A percentile compares a stretch with the other conserved stretches of the same genome.
Evolutionary conservation across 306 rosid species (phyloP).

Genomic region (Biancaea sappan): DNA sequence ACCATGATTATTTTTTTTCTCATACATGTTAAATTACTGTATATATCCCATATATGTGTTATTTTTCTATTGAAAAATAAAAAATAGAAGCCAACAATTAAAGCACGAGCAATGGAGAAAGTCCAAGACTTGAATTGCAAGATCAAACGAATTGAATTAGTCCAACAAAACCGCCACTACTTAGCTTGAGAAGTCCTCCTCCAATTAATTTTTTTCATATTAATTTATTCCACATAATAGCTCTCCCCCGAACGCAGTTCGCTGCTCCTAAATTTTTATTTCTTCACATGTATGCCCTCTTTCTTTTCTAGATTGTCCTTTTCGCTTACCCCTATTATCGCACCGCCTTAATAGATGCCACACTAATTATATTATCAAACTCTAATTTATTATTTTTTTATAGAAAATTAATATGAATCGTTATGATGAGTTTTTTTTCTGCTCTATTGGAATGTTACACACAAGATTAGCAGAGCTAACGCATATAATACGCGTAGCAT

Average conservation of each 20-base stretch:
- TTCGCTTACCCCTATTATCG: too few species aligned
- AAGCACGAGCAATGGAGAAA: background rate
- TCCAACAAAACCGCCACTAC: slow-evolving; percentile 24
- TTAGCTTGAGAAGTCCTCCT: background rate
- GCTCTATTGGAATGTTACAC: background rate
- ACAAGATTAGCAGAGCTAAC: background rate
- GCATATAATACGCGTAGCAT: background rate
- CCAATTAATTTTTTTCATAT: background rate
- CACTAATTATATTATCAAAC: too few species aligned
- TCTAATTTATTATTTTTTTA: background rate
- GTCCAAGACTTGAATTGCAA: slow-evolving; percentile 1
- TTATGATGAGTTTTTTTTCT: background rate
- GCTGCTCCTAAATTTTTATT: too few species aligned
- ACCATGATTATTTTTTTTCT: too few species aligned
- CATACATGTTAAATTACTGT: too few species aligned
- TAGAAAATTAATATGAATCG: background rate
- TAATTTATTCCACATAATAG: background rate
- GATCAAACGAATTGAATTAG: slow-evolving; percentile 4
- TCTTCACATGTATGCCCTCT: too few species aligned
- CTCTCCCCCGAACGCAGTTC: background rate
- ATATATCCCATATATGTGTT: too few species aligned
- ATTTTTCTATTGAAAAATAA: too few species aligned
- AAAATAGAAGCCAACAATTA: too few species aligned
- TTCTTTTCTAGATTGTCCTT: too few species aligned
- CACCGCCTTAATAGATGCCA: background rate